Evolutionary conservation across 257 asterid genomes (phyloP).

Genomic region (Verbena officinalis): DNA sequence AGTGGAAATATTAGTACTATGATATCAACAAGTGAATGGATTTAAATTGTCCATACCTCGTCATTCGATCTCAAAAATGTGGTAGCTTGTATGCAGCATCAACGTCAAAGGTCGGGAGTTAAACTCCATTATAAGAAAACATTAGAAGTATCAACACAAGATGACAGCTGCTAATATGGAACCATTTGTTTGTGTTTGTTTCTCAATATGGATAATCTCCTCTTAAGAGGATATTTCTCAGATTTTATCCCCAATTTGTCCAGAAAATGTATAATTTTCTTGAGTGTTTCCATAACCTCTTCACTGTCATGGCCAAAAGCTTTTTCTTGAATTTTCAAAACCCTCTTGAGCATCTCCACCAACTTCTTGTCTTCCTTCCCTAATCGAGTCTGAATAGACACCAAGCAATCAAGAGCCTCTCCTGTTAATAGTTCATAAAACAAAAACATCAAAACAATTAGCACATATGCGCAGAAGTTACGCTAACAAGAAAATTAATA

Average conservation of each 20-base stretch:
- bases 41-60: conserved; percentile 22
- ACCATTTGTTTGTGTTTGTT: conserved; percentile 55
- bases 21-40: conserved; percentile 2
- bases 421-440: conserved; percentile 49
- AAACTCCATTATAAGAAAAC: background rate
- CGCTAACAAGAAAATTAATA: background rate
- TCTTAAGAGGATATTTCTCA: conserved; percentile 70
- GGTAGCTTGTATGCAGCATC: conserved; percentile 21
- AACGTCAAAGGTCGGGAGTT: conserved; percentile 6
- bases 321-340: conserved; percentile 74
- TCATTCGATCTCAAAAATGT: background rate
- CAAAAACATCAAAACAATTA: conserved; percentile 13
- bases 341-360: conserved; percentile 70
- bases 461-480: background rate
- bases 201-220: conserved; percentile 62
- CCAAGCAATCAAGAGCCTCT: conserved; percentile 96
- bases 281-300: conserved; percentile 77
- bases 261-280: conserved; percentile 65
- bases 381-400: conserved; percentile 64
- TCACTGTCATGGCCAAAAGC: conserved; percentile 74
- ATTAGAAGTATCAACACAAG: conserved; percentile 9
- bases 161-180: conserved; percentile 33
- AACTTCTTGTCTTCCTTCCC: conserved; percentile 62
- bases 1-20: background rate
- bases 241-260: conserved; percentile 69